These are phyloP conservation scores for Talaromyces nanjingensis DNA, from an alignment of 495 filamentous ascomycete genomes.

Conservation along the genomic window DNA sequence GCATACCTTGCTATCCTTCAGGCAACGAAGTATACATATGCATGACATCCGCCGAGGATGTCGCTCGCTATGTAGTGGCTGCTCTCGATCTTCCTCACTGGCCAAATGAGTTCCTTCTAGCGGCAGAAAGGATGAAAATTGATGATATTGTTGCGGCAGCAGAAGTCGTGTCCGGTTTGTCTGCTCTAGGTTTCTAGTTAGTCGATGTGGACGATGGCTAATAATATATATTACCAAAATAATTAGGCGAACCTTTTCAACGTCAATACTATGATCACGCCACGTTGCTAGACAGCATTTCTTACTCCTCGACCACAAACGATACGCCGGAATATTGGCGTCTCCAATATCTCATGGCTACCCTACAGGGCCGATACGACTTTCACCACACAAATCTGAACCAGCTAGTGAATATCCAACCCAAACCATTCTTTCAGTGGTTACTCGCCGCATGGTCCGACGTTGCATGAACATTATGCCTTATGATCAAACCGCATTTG, in stretches of 20 bases:
- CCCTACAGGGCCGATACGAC: conserved; percentile 40
- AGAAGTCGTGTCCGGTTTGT: conserved; percentile 18
- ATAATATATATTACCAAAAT: background rate
- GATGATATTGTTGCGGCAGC: conserved; percentile 40
- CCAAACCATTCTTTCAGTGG: conserved; percentile 39
- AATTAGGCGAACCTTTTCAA: conserved; percentile 13
- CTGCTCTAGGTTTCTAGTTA: background rate
- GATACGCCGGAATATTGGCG: conserved; percentile 11
- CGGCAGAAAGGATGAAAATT: conserved; percentile 52
- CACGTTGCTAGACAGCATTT: conserved; percentile 10
- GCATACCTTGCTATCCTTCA: conserved; percentile 46
- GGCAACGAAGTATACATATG: conserved; percentile 48
- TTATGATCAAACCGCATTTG: background rate
- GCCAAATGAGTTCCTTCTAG: conserved; percentile 61
- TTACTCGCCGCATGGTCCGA: conserved; percentile 19
- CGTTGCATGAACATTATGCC: background rate
- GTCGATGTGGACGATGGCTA: background rate
- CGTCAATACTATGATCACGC: conserved; percentile 9
- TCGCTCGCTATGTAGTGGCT: conserved; percentile 57
- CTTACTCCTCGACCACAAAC: conserved; percentile 3
- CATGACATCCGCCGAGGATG: conserved; percentile 61
- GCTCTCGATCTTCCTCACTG: conserved; percentile 54
- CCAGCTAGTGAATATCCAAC: conserved; percentile 25
- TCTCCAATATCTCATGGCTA: conserved; percentile 38
- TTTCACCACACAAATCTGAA: conserved; percentile 37